Evolutionary conservation across 306 rosid species (phyloP).

Genomic region (Cicer cuneatum): DNA sequence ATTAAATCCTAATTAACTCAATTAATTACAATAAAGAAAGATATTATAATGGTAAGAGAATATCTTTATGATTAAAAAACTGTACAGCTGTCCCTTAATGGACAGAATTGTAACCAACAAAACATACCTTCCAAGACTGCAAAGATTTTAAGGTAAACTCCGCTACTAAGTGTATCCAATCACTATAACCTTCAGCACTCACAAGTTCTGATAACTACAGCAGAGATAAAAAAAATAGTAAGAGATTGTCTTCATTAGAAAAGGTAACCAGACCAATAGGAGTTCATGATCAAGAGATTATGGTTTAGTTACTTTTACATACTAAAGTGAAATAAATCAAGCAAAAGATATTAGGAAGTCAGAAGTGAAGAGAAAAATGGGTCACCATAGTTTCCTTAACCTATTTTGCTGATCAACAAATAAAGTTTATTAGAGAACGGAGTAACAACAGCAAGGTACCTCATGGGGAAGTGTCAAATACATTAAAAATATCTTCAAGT

Average conservation of each 20-base stretch:
- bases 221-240: neutral
- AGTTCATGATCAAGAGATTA: neutral
- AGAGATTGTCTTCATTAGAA: slow-evolving; percentile 33
- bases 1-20: too few species aligned
- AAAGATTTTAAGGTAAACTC: slow-evolving; percentile 92
- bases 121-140: slow-evolving; percentile 96
- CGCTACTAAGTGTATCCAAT: slow-evolving; percentile 90
- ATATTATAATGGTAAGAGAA: too few species aligned
- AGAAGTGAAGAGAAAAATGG: slow-evolving; percentile 15
- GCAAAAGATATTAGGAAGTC: slow-evolving; percentile 13
- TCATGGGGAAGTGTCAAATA: neutral
- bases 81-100: too few species aligned
- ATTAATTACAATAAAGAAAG: too few species aligned
- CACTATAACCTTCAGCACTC: slow-evolving; percentile 87
- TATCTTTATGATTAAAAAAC: too few species aligned
- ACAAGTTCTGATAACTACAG: slow-evolving; percentile 92
- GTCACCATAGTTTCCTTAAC: neutral
- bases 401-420: neutral
- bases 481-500: neutral
- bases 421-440: neutral
- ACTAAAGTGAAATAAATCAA: slow-evolving; percentile 16
- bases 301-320: neutral
- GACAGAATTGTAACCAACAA: too few species aligned
- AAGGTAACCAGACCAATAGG: slow-evolving; percentile 10
- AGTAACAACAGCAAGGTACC: neutral